Evolutionary conservation across 1,139 yeast genomes (phyloP).

Genomic region (Entelexis paramagnoliae): DNA sequence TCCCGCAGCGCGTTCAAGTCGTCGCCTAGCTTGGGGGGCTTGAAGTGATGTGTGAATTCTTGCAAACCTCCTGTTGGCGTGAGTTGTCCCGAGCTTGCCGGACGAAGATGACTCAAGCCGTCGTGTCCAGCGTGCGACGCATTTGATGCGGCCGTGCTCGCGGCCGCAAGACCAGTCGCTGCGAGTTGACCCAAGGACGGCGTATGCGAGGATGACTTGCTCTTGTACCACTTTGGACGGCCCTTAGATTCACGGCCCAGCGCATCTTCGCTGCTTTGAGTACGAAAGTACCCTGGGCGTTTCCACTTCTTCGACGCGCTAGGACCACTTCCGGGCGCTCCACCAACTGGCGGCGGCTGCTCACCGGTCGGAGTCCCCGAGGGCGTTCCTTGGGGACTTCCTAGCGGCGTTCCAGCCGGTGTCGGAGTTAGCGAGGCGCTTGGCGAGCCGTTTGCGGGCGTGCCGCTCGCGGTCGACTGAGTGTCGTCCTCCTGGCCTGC

Average conservation of each 20-base stretch:
- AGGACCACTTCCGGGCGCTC: background rate
- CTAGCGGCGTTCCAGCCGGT: conserved; percentile 22
- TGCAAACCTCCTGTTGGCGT: conserved; percentile 2
- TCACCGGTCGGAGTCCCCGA: conserved; percentile 8
- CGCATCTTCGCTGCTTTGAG: conserved; percentile 23
- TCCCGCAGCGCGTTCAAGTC: conserved; percentile 5
- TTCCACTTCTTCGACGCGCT: conserved; percentile 7
- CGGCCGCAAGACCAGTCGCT: conserved; percentile 19
- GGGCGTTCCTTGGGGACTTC: conserved; percentile 14
- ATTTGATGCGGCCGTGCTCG: conserved; percentile 14
- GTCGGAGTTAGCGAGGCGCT: conserved; percentile 15
- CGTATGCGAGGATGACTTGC: conserved; percentile 7
- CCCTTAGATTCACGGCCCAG: conserved; percentile 19
- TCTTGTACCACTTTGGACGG: conserved; percentile 25
- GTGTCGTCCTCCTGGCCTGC: conserved; percentile 33
- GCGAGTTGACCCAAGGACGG: conserved; percentile 22
- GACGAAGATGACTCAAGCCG: background rate
- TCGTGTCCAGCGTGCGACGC: conserved; percentile 2
- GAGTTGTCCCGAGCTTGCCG: background rate
- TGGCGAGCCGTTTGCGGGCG: conserved; percentile 9
- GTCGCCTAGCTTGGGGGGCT: conserved; percentile 4
- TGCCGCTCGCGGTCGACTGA: conserved; percentile 5
- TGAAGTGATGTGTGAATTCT: background rate
- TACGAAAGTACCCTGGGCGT: conserved; percentile 23
- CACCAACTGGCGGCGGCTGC: background rate